These are phyloP conservation scores for Aspergillus cavernicola DNA, from an alignment of 495 filamentous ascomycete species.

Conservation along the genomic window DNA sequence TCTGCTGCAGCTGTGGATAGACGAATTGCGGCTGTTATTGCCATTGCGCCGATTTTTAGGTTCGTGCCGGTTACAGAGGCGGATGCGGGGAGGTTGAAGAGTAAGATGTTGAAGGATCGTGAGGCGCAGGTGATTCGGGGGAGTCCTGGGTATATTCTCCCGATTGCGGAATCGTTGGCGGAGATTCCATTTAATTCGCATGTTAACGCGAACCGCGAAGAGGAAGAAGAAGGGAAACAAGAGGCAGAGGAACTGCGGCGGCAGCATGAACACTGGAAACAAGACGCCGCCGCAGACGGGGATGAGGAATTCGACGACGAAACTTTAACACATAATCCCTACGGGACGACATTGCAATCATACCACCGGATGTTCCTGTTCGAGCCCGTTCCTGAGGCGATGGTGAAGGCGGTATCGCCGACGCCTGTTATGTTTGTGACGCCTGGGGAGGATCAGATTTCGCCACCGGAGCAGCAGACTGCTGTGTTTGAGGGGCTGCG, in stretches of 20 bases:
- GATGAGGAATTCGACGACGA: background rate
- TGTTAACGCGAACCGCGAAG: background rate
- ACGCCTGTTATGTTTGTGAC: constrained; percentile 3
- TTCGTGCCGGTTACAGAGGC: background rate
- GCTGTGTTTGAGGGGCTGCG: background rate
- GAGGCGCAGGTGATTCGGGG: constrained; percentile 14
- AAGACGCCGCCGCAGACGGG: constrained; percentile 9
- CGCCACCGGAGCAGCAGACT: background rate
- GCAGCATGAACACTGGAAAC: background rate
- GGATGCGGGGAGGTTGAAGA: constrained; percentile 10
- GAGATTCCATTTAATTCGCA: background rate
- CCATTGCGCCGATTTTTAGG: constrained; percentile 18
- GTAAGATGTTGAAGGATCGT: constrained; percentile 22
- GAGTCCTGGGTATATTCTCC: background rate
- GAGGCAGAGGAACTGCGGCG: background rate
- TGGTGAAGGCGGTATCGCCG: background rate
- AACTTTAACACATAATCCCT: background rate
- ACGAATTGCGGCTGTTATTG: constrained; percentile 14
- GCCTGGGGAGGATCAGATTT: background rate
- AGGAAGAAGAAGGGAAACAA: background rate
- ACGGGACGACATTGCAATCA: constrained; percentile 3
- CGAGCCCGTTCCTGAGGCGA: background rate
- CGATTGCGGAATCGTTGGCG: background rate
- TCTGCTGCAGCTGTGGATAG: constrained; percentile 28
- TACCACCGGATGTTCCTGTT: constrained; percentile 6